Evolutionary conservation across 306 rosid species (phyloP).

Genomic region (Hippophae rhamnoides): DNA sequence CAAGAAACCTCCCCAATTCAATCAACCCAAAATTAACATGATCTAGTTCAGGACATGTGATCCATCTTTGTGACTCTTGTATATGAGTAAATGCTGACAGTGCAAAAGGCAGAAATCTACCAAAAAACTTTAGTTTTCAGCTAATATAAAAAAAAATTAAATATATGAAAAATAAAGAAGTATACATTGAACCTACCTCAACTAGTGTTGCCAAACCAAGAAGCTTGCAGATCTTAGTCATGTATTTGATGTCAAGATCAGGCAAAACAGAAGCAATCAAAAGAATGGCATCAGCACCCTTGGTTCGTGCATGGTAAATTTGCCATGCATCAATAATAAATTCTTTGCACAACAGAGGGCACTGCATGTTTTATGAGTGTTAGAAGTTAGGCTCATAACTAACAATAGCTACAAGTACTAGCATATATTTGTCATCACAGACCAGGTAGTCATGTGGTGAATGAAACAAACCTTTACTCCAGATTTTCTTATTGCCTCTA

Average conservation of each 20-base stretch:
- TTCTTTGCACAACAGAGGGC: slow-evolving; percentile 93
- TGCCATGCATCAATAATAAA: slow-evolving; percentile 92
- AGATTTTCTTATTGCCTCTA: slow-evolving; percentile 66
- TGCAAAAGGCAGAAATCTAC: too few relatives aligned
- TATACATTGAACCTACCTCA: slow-evolving; percentile 43
- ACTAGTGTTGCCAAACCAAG: slow-evolving; percentile 74
- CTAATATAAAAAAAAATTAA: neutral
- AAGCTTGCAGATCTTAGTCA: slow-evolving; percentile 79
- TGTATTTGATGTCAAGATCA: slow-evolving; percentile 80
- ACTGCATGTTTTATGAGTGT: slow-evolving; percentile 47
- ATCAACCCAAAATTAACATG: too few relatives aligned
- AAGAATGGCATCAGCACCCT: slow-evolving; percentile 98
- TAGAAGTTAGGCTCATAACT: slow-evolving; percentile 13
- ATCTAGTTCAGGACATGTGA: too few relatives aligned
- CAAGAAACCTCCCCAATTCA: too few relatives aligned
- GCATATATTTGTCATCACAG: slow-evolving; percentile 11
- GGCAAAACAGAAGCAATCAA: slow-evolving; percentile 95
- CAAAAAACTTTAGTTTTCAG: neutral
- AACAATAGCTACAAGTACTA: slow-evolving; percentile 15
- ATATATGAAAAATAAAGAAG: slow-evolving; percentile 2
- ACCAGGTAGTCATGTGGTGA: neutral
- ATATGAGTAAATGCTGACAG: too few relatives aligned
- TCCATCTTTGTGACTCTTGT: too few relatives aligned
- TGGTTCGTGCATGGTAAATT: slow-evolving; percentile 75
- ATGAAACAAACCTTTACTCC: slow-evolving; percentile 73